phyloP scores from a whole-genome alignment of 2,329 filamentous ascomycete genomes.

The Fusarium ambrosium region DNA sequence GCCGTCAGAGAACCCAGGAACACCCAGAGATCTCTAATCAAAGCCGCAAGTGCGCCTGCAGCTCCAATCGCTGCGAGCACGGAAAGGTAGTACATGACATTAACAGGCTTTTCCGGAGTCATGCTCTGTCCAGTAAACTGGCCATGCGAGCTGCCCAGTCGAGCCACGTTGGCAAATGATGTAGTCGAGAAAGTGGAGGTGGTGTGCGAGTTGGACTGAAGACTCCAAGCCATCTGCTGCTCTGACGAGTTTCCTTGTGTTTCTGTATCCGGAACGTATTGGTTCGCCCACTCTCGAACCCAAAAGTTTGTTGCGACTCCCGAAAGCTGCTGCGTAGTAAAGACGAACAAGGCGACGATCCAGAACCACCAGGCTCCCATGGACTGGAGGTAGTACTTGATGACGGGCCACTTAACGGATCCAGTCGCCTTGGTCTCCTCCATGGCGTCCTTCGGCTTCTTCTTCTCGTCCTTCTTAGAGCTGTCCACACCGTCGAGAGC shows the following conservation, averaged over 20 bases:
- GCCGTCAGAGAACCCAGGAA: constrained; percentile 93
- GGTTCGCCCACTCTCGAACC: constrained; percentile 96
- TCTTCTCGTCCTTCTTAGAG: constrained; percentile 60
- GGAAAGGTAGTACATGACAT: constrained; percentile 85
- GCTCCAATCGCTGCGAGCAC: constrained; percentile 86
- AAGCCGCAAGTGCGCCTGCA: constrained; percentile 82
- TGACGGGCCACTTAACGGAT: constrained; percentile 88
- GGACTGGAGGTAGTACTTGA: constrained; percentile 84
- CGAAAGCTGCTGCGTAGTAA: constrained; percentile 85
- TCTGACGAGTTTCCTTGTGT: constrained; percentile 33
- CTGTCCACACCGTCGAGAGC: constrained; percentile 60
- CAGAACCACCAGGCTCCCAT: constrained; percentile 99
- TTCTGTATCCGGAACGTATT: constrained; percentile 71
- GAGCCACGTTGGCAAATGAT: constrained; percentile 55
- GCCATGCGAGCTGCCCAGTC: constrained; percentile 50
- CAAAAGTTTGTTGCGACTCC: constrained; percentile 92
- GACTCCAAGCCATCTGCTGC: constrained; percentile 35
- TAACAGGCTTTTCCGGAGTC: constrained; percentile 65
- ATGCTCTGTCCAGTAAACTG: not conserved
- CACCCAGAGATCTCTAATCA: constrained; percentile 86
- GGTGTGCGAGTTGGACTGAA: constrained; percentile 43
- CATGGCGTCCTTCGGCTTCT: constrained; percentile 65
- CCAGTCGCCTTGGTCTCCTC: constrained; percentile 86
- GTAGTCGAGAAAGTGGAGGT: constrained; percentile 47
- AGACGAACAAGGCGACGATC: constrained; percentile 80